phyloP scores from a whole-genome alignment of 2,329 filamentous ascomycete species.

The Neonectria sp. region DNA sequence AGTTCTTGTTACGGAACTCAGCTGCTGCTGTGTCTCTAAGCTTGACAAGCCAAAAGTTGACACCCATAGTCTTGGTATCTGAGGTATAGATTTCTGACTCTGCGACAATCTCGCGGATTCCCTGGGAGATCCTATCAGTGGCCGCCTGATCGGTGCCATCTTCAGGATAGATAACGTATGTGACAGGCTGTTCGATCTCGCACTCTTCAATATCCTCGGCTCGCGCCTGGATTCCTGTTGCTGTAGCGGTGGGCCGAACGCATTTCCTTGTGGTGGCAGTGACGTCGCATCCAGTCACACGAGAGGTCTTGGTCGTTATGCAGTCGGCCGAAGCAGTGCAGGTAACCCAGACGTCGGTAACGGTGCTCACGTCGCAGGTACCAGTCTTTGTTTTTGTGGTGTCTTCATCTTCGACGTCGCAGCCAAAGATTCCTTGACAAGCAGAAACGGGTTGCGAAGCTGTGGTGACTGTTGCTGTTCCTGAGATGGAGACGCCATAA shows the following conservation, averaged over 20 bases:
- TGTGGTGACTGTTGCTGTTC: constrained; percentile 21
- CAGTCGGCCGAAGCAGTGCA: background rate
- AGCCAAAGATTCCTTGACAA: constrained; percentile 21
- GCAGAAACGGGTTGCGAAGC: constrained; percentile 15
- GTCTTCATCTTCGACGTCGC: constrained; percentile 21
- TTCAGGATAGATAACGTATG: background rate
- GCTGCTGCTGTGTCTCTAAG: background rate
- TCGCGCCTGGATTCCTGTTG: background rate
- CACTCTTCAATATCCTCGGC: background rate
- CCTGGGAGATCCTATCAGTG: background rate
- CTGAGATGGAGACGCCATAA: constrained; percentile 24
- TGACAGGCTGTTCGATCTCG: background rate
- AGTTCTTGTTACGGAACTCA: background rate
- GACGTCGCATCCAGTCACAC: background rate
- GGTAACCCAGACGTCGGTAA: background rate
- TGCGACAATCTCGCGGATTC: background rate
- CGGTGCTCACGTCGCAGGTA: background rate
- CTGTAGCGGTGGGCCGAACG: background rate
- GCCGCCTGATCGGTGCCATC: background rate
- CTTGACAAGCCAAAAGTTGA: background rate
- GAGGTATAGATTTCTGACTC: background rate
- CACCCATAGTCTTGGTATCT: background rate
- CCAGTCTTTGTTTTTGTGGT: constrained; percentile 8
- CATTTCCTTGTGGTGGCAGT: constrained; percentile 1
- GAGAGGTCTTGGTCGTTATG: background rate